Base-by-base conservation (phyloP, 305 asterid species). In the Fraxinus sp. region DNA sequence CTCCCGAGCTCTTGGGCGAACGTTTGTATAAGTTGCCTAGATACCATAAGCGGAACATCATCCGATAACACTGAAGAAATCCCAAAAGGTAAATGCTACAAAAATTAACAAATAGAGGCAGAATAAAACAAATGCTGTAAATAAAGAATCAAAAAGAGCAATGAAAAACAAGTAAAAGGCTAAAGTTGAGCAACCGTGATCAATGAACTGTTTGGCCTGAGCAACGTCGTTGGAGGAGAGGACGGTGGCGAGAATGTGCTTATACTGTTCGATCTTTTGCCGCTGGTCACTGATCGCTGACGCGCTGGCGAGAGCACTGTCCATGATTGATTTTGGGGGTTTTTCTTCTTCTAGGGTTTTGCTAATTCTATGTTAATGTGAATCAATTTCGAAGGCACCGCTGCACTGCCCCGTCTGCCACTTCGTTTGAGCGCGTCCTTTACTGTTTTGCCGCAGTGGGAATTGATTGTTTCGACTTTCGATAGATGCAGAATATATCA, bases 211-310 rank as follows among this genome's bases (percentile, higher is more conserved):
- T 41, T 91, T 94, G 79, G 99, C 93, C 80, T 91, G 97, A 1
- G 24, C 85, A 55, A 88, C 93, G 84, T 92, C 95, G 88, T 90
- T 89, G 2, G 99, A 93, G 30, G 97, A 90, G 77, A 96, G 93
- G 73, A 94, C 97, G 76, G 94, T 85, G 82, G 93, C 86, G 83
- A 96, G 98, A 77, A 96, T 94, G 87, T 89, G 95, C 86, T 92
- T 96, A 87, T 96, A 96, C 88, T 96, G 97, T 80, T 96, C 99
- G 81, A 96, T 94, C 86, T 94, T 96, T 70, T 93, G 98, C 85
- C 99, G 91, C 89, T 96, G 99, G 90, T 96, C 98, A 49, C 87
- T 89, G 82, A 94, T 93, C 77, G 97, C 97, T 2, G 98, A 89
- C 80, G 98, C 98, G 88, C 89, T 88, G 20, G 98, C 97, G 80